Conservation (phyloP, 495 filamentous ascomycete species). For the Aspergillus ellipticus region DNA sequence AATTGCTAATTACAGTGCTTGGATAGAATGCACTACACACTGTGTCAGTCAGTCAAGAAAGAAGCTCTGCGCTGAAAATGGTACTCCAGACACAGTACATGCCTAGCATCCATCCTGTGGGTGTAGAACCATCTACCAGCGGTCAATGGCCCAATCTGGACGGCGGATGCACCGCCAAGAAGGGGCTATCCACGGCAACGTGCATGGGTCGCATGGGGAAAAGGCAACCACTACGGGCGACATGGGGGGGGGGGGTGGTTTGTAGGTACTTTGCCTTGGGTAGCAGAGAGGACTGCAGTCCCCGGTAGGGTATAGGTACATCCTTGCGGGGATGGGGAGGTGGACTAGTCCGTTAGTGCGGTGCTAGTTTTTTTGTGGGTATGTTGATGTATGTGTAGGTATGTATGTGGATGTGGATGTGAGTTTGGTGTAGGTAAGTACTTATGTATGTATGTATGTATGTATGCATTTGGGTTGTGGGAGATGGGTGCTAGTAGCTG, state of each 20-base stretch:
- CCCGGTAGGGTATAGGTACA: too few relatives aligned
- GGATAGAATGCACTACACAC: too few relatives aligned
- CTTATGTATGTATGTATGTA: background rate
- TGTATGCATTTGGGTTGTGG: background rate
- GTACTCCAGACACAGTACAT: too few relatives aligned
- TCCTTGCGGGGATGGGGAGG: too few relatives aligned
- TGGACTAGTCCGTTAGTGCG: background rate
- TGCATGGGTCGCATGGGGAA: conserved; percentile 8
- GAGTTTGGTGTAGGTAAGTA: background rate
- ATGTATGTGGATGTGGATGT: background rate
- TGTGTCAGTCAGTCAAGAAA: too few relatives aligned
- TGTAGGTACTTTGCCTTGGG: too few relatives aligned
- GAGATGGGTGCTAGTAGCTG: background rate
- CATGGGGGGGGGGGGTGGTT: background rate
- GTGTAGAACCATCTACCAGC: too few relatives aligned
- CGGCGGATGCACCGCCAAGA: background rate
- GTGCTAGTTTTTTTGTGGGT: background rate
- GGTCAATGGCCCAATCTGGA: background rate
- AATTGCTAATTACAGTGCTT: too few relatives aligned
- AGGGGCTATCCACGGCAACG: background rate
- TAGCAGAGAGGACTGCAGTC: too few relatives aligned
- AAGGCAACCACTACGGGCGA: conserved; percentile 6
- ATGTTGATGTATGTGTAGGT: background rate
- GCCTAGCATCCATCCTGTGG: too few relatives aligned
- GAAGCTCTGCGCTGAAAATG: too few relatives aligned